phyloP scores from a whole-genome alignment of 495 filamentous ascomycete species.

The Extremus antarcticus region DNA sequence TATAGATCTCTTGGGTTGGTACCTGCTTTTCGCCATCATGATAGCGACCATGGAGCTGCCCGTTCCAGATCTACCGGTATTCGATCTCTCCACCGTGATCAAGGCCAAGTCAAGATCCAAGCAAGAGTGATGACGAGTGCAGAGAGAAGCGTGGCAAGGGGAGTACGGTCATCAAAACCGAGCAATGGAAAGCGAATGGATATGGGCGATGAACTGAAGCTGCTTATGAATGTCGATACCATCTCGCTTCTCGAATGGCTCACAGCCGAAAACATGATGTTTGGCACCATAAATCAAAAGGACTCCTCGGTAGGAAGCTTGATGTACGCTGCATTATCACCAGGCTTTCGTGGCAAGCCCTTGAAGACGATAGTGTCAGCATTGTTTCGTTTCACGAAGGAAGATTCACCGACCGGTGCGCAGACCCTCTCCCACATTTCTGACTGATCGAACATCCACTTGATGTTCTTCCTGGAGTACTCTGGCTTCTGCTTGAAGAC shows the following conservation, averaged over 20 bases:
- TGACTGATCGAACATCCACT: slow-evolving; percentile 16
- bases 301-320: background rate
- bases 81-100: background rate
- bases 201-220: too few species aligned
- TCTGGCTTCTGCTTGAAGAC: slow-evolving; percentile 23
- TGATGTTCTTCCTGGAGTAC: slow-evolving; percentile 19
- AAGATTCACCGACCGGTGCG: background rate
- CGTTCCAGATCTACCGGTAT: slow-evolving; percentile 37
- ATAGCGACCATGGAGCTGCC: slow-evolving; percentile 51
- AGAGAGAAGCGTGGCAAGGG: background rate
- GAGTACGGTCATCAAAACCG: background rate
- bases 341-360: background rate
- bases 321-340: background rate
- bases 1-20: slow-evolving; percentile 49
- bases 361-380: background rate
- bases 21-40: slow-evolving; percentile 52
- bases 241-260: too few species aligned
- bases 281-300: too few species aligned
- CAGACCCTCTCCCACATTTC: slow-evolving; percentile 8
- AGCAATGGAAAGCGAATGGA: too few species aligned
- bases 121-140: background rate
- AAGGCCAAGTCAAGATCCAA: background rate
- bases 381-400: background rate
- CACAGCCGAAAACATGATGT: too few species aligned
- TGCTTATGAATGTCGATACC: too few species aligned